Evolutionary conservation across 2,329 filamentous ascomycete species (phyloP).

Genomic region (Metarhizium anisopliae): DNA sequence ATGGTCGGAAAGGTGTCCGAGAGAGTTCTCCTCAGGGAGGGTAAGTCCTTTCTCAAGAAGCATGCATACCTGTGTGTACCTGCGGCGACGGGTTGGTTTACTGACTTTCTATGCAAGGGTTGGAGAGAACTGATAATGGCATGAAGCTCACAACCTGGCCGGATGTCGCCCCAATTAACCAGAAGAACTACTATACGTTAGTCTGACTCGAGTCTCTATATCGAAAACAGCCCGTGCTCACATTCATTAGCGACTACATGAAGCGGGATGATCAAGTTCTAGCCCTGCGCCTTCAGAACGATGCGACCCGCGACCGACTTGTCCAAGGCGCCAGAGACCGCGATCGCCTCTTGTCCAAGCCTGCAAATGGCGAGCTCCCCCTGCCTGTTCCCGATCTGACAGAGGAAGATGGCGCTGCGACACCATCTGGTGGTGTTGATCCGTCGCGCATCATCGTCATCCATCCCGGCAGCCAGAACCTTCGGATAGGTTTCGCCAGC

Average conservation of each 20-base stretch:
- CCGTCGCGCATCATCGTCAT: conserved; percentile 91
- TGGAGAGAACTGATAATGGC: conserved; percentile 96
- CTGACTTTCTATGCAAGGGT: conserved; percentile 44
- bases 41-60: conserved; percentile 26
- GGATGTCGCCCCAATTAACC: conserved; percentile 86
- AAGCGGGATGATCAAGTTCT: conserved; percentile 97
- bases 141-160: conserved; percentile 95
- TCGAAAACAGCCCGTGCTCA: background rate
- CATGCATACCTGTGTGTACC: conserved; percentile 11
- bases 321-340: conserved; percentile 81
- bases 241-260: conserved; percentile 70
- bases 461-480: conserved; percentile 89
- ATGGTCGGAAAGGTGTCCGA: conserved; percentile 60
- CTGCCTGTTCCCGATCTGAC: conserved; percentile 50
- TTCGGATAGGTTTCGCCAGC: conserved; percentile 90
- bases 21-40: conserved; percentile 54
- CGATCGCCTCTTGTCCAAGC: conserved; percentile 74
- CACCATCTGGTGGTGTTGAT: conserved; percentile 52
- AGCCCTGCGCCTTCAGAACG: conserved; percentile 76
- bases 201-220: conserved; percentile 19
- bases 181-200: conserved; percentile 99
- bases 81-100: background rate
- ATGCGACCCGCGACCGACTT: conserved; percentile 75
- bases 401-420: conserved; percentile 46
- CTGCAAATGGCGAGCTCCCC: conserved; percentile 57